phyloP scores from a whole-genome alignment of 2,329 filamentous ascomycete genomes.

The Dryadomyces quercus-mongolicae region DNA sequence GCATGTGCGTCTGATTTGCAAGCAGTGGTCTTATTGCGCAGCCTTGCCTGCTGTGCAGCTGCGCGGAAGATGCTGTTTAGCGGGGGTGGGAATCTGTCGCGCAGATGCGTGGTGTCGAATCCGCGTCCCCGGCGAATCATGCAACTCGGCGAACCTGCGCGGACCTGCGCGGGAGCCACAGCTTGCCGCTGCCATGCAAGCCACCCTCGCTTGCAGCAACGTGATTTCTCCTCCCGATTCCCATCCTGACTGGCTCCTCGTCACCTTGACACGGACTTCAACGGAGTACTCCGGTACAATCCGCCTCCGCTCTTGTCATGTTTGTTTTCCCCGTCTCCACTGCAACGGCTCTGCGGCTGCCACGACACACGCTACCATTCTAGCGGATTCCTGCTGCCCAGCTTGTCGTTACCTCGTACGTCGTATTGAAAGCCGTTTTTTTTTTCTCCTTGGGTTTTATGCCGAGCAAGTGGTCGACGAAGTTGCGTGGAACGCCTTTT shows the following conservation, averaged over 20 bases:
- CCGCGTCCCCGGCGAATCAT: neutral
- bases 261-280: neutral
- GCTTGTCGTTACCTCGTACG: neutral
- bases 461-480: too few relatives aligned
- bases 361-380: neutral
- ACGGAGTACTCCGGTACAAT: neutral
- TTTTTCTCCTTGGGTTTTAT: too few relatives aligned
- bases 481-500: too few relatives aligned
- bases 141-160: neutral
- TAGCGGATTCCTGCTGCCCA: neutral
- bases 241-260: neutral
- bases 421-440: neutral
- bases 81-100: neutral
- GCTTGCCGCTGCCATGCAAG: neutral
- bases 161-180: neutral
- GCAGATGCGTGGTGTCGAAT: conserved; percentile 7
- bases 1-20: neutral
- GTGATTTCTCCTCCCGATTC: neutral
- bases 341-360: neutral
- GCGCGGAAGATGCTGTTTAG: conserved; percentile 1
- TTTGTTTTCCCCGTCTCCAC: neutral
- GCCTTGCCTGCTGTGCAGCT: conserved; percentile 5
- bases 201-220: neutral
- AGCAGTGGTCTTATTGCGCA: neutral
- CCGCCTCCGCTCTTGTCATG: neutral